Base-by-base conservation (phyloP, 2,329 filamentous ascomycete species). In the Penicillium sp. region DNA sequence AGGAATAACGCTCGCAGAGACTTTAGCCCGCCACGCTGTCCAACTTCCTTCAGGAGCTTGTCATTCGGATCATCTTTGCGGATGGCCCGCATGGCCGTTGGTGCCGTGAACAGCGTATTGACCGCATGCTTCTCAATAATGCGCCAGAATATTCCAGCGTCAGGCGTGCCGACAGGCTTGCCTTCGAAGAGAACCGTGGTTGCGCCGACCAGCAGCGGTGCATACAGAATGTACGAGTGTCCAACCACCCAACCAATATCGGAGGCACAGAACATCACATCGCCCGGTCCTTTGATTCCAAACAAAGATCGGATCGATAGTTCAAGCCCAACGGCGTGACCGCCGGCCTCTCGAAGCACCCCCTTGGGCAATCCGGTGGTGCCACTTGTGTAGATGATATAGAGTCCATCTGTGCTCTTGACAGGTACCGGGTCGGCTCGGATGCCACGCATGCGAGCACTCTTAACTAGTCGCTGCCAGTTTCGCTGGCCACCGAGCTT, bases 221-320 rank as follows among this genome's bases (percentile, higher is more conserved):
- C 92, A 68, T 97, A 97, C 12, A 96, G 79, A 59, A 96, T 96
- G 70, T 94, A 97, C 6, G 86, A 89, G 69, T 92, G 86, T 2
- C 90, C 90, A 0, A 94, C 90, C 0, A 92, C 90, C 93, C 92
- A 97, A 29, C 92, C 93, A 54, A 97, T 93, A 68, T 97, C 92
- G 14, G 87, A 90, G 1, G 89, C 88, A 6, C 86, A 89, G 69
- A 90, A 87, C 73, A 89, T 84, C 57, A 95, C 90, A 69, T 96
- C 91, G 0, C 90, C 90, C 0, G 90, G 90, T 0, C 91, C 90
- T 56, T 88, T 85, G 50, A 97, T 85, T 44, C 88, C 86, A 68
- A 96, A 96, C 4, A 95, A 76, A 64, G 93, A 92, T 67, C 86
- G 85, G 62, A 96, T 90, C 11, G 89, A 91, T 29, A 96, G 79